These are phyloP conservation scores for Kurtzmaniella quercitrusa DNA, from an alignment of 1,139 yeast genomes.

Conservation along the genomic window DNA sequence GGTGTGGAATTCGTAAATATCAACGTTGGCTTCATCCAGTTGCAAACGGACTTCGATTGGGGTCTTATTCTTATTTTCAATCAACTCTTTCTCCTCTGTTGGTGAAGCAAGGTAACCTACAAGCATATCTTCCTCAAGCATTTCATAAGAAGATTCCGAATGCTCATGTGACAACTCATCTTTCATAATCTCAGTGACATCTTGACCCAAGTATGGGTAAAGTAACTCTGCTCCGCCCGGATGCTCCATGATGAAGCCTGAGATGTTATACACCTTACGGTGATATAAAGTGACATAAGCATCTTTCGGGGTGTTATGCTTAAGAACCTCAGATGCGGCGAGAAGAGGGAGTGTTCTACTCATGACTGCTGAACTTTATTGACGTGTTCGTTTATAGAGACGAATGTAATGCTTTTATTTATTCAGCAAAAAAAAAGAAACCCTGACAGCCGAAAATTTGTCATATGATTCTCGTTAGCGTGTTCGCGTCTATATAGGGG, in stretches of 20 bases:
- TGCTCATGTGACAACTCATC: constrained; percentile 69
- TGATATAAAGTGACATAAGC: constrained; percentile 75
- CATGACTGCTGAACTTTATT: constrained; percentile 11
- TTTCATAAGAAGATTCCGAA: constrained; percentile 83
- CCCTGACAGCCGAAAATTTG: background rate
- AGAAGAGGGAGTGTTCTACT: constrained; percentile 31
- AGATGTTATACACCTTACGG: constrained; percentile 80
- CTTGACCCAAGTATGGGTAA: constrained; percentile 76
- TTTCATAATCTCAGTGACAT: constrained; percentile 74
- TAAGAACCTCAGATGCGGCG: constrained; percentile 36
- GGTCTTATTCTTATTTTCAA: constrained; percentile 38
- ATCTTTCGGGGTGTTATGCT: constrained; percentile 49
- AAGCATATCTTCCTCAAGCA: constrained; percentile 70
- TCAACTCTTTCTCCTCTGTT: constrained; percentile 40
- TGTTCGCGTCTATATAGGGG: background rate
- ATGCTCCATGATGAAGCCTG: constrained; percentile 73
- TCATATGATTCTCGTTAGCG: constrained; percentile 1
- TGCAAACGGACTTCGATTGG: constrained; percentile 41
- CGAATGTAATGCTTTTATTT: background rate
- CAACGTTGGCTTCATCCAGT: constrained; percentile 15
- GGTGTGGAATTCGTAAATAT: constrained; percentile 48
- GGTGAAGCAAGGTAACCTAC: constrained; percentile 45
- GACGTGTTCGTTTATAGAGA: background rate
- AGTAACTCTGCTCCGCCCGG: constrained; percentile 85
- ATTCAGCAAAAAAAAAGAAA: background rate